Percentiles rank a stretch among this genome's conserved stretches.
phyloP scores from a whole-genome alignment of 257 asterid genomes.

The Vinca minor region DNA sequence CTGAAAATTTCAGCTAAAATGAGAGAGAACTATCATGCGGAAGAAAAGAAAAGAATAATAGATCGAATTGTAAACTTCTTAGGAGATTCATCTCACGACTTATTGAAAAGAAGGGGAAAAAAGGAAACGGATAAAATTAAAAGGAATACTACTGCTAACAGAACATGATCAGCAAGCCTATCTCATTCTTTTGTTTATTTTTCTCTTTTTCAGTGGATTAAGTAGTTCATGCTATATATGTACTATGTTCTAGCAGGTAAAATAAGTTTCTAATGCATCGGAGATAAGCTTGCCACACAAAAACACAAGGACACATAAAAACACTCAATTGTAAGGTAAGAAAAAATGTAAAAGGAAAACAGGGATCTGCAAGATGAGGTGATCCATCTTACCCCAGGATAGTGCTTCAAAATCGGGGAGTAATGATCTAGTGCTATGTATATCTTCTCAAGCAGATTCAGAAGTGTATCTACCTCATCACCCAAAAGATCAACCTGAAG shows the following conservation, averaged over 20 bases:
- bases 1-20: too few species aligned
- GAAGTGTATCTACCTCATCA: conserved; percentile 75
- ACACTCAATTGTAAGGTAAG: not conserved
- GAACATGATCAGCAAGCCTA: not conserved
- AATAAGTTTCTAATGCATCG: not conserved
- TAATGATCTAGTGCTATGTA: conserved; percentile 76
- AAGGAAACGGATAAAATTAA: too few species aligned
- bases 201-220: not conserved
- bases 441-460: conserved; percentile 67
- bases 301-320: not conserved
- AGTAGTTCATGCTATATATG: not conserved
- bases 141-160: not conserved
- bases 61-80: not conserved
- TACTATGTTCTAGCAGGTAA: not conserved
- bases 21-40: too few species aligned
- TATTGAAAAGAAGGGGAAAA: too few species aligned
- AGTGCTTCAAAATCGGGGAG: conserved; percentile 78
- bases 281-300: not conserved
- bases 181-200: too few species aligned
- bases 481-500: conserved; percentile 96
- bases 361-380: not conserved
- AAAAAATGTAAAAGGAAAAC: not conserved
- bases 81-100: too few species aligned
- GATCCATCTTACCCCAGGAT: conserved; percentile 70
- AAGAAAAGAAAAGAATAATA: not conserved